Base-by-base conservation (phyloP, 1,284 basidiomycete species). In the Leccinum cinnamomeum region DNA sequence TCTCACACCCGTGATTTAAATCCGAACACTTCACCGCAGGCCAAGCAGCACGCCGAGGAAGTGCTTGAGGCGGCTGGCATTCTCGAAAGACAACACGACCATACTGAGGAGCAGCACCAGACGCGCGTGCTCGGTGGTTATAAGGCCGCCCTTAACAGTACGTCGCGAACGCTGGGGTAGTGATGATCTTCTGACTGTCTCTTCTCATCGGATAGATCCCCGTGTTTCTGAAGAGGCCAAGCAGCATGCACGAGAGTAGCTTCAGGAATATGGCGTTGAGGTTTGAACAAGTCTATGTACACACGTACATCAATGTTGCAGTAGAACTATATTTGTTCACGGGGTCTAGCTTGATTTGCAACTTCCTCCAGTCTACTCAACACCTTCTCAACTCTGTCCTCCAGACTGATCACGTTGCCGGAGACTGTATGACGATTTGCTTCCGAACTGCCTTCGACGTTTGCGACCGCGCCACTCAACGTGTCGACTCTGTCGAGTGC, bases 401-500 rank as follows among this genome's bases (percentile, higher is more conserved):
- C 92, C 35, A 97, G 80, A 25, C 84, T 85, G 35, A 80, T 77
- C 11, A 97, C 88, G 67, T 93, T 91, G 5, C 80, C 79, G 64
- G 85, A 86, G 8, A 96, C 87, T 6, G 90, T 84, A 10, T 75
- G 77, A 62, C 90, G 79, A 69, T 97, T 97, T 58, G 87, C 86
- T 62, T 87, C 82, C 56, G 97, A 73, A 68, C 93, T 96, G 54
- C 78, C 79, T 74, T 92, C 88, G 11, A 98, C 85, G 18, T 83
- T 83, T 14, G 80, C 74, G 2, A 97, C 82, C 0, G 96, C 88
- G 25, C 79, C 78, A 57, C 84, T 78, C 10, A 98, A 76, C 62
- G 95, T 90, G 18, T 81, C 79, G 16, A 94, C 28, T 28, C 28
- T 28, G 28, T 28, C 28, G 28, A 28, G 79, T 33, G 85, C 84